A percentile compares a stretch with the other conserved stretches of the same genome.
phyloP scores from a whole-genome alignment of 1,139 yeast species.

The Pneumocystis wakefieldiae region DNA sequence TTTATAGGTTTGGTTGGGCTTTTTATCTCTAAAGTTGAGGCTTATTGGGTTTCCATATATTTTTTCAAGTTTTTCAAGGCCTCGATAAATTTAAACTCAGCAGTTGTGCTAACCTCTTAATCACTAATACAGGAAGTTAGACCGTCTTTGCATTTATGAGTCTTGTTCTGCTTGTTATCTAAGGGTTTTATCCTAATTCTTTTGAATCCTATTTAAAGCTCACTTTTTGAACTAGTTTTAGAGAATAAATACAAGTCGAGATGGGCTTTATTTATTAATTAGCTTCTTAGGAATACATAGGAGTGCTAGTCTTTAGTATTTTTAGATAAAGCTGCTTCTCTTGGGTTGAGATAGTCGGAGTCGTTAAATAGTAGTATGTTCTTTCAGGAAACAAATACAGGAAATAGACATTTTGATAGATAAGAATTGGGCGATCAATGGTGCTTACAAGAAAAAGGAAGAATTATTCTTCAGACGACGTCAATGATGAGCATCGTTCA shows the following conservation, averaged over 20 bases:
- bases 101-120: too few relatives aligned
- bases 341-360: background rate
- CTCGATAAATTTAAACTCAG: background rate
- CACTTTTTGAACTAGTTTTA: background rate
- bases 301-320: background rate
- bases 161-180: background rate
- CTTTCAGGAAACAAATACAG: background rate
- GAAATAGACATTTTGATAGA: background rate
- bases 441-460: background rate
- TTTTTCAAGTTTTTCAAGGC: too few relatives aligned
- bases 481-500: background rate
- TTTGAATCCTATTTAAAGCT: background rate
- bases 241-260: background rate
- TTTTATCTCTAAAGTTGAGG: too few relatives aligned
- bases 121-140: too few relatives aligned
- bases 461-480: background rate
- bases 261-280: background rate
- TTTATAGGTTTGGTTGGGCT: too few relatives aligned
- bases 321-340: background rate
- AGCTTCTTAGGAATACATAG: background rate
- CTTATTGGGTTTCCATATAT: too few relatives aligned
- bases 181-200: background rate
- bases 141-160: background rate
- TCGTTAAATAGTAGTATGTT: background rate
- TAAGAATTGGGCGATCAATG: background rate